Base-by-base conservation (phyloP, 257 asterid genomes). In the Striga asiatica region DNA sequence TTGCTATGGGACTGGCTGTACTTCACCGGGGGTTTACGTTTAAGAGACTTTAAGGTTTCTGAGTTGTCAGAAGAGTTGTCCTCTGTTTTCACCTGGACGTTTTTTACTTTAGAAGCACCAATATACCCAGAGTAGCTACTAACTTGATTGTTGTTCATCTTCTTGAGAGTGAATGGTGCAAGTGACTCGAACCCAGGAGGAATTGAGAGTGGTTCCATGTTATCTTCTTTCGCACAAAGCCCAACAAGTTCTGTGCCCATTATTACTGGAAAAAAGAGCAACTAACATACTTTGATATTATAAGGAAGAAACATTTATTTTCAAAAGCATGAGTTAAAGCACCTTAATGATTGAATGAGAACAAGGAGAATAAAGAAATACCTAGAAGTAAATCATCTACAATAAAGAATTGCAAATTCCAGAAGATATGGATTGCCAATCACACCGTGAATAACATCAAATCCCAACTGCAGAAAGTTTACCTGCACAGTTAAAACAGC, bases 181-280 rank as follows among this genome's bases (percentile, higher is more conserved):
- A 88, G 74, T 54, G 95, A 74, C 84, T 92, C 99, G 55, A 92
- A 92, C 55, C 97, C 97, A 48, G 98, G 95, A 16, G 98, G 98
- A 58, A 89, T 81, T 50, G 89, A 61, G 49, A 93, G 60, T 22
- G 75, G 68, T 28, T 84, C 89, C 87, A 87, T 77, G 71, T 72
- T 74, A 61, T 91, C 95, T 56, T 79, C 94, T 72, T 87, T 79
- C 46, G 71, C 71, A 54, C 83, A 69, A 69, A 76, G 79, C 51
- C 85, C 82, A 54, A 81, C 81, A 60, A 91, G 81, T 72, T 86
- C 78, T 0, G 87, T 84, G 64, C 88, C 92, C 95, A 84, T 91
- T 51, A 55, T 65, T 50, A 41, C 84, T 73, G 82, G 56, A 47
- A 70, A 48, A 58, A 49, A 63, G 8, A 29, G 5, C 8, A 17